Evolutionary conservation across 768 basidiomycete genomes (phyloP).

Genomic region (Trichaptum fuscoviolaceum): DNA sequence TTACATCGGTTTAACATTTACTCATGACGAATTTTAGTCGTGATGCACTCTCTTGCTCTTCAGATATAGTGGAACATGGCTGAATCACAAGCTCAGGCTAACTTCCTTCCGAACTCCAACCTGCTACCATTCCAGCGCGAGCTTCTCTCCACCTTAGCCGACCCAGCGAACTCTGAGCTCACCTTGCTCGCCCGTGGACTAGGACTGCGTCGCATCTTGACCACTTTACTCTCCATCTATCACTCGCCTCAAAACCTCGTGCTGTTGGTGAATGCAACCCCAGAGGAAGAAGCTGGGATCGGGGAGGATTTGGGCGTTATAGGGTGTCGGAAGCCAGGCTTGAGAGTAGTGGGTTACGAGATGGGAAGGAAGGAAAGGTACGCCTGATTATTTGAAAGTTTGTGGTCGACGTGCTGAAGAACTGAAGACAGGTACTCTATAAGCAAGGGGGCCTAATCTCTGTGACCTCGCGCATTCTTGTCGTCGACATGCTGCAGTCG

Average conservation of each 20-base stretch:
- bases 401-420: not conserved
- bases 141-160: conserved; percentile 18
- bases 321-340: conserved; percentile 83
- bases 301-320: conserved; percentile 90
- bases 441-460: conserved; percentile 85
- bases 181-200: conserved; percentile 85
- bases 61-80: not conserved
- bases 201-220: conserved; percentile 77
- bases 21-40: not conserved
- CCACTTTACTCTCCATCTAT: conserved; percentile 89
- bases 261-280: conserved; percentile 75
- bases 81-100: not conserved
- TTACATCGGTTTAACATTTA: too few species aligned
- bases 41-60: not conserved
- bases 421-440: conserved; percentile 72
- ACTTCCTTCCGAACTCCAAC: not conserved
- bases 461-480: conserved; percentile 89
- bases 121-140: not conserved
- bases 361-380: conserved; percentile 75
- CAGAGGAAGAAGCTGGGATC: conserved; percentile 86
- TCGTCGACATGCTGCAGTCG: conserved; percentile 88
- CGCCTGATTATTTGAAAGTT: conserved; percentile 17
- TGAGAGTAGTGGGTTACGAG: conserved; percentile 81
- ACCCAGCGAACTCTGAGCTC: conserved; percentile 68
- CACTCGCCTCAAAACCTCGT: conserved; percentile 81